Evolutionary conservation across 2,329 filamentous ascomycete species (phyloP), one percentile per base, ranked within the genome.

Genomic region (Botryotinia narcissicola): DNA sequence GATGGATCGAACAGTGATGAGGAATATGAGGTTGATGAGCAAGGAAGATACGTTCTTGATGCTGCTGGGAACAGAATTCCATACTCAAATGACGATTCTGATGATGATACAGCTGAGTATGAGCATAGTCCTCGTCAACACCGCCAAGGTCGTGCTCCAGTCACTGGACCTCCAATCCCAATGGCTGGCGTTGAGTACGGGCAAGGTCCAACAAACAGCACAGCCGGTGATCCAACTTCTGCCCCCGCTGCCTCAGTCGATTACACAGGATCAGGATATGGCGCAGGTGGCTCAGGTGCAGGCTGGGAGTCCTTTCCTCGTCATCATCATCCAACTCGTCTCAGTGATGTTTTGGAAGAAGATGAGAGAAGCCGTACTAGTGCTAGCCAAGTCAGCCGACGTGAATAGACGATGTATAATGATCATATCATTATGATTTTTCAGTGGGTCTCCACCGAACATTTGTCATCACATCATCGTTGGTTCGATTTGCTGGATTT

Each of bases 311-410:
- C 84, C n/a, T 85, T 93, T 75, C 91, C 91, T 37, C 88, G 90
- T 73, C 94, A 97, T 82, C 93, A 96, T 77, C 94, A 97, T 82
- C 94, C 94, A 0, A 97, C 94, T 14, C 86, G 95, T 73, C 85
- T 97, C 75, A 97, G 94, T 81, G 94, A 97, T 82, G 94, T 97
- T 42, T 87, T 96, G 80, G 94, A 94, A 80, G 92, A 97, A 76
- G 93, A 96, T 77, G 93, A 97, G 82, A 87, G 90, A 69, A 93
- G 92, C 80, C 88, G 92, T 35, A 93, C 92, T 22, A 93, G 92
- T 77, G 90, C 79, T 2, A 80, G 78, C 63, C 79, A 80, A 64
- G 71, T 80, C 32, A 80, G 79, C 67, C 75, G 79, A 57, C 74
- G 78, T 9, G 66, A 68, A 42, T 68, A 68, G 51, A 42, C 16